These are phyloP conservation scores for Clarkia xantiana DNA, from an alignment of 345 rosid species.

Conservation along the genomic window DNA sequence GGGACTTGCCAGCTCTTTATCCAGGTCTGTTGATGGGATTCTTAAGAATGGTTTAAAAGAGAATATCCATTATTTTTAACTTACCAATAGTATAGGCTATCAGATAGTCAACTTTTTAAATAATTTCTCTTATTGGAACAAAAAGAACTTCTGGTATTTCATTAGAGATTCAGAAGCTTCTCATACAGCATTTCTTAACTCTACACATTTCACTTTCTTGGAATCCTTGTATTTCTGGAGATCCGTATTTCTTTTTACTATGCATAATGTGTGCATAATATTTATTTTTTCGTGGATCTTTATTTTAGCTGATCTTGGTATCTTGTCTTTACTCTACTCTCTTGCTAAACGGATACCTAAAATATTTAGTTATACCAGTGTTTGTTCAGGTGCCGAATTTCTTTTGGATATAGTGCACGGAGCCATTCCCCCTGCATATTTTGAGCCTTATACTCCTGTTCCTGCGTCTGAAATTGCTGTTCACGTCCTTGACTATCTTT, in stretches of 20 bases:
- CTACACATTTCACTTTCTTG: background rate
- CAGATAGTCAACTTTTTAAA: too few relatives aligned
- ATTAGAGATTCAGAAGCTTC: too few relatives aligned
- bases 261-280: background rate
- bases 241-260: background rate
- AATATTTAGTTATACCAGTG: constrained; percentile 22
- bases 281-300: background rate
- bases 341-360: constrained; percentile 13
- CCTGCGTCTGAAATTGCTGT: constrained; percentile 48
- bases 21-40: constrained; percentile 36
- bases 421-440: constrained; percentile 46
- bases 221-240: background rate
- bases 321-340: constrained; percentile 7
- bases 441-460: constrained; percentile 34
- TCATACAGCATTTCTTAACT: too few relatives aligned
- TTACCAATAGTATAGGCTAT: too few relatives aligned
- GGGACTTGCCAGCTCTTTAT: constrained; percentile 63
- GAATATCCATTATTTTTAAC: too few relatives aligned
- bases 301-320: background rate
- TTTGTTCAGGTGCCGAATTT: constrained; percentile 60
- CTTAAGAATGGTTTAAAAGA: background rate
- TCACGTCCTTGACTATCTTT: constrained; percentile 69
- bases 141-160: too few relatives aligned
- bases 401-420: constrained; percentile 57
- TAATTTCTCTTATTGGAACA: too few relatives aligned